Evolutionary conservation across 345 rosid species (phyloP).

Genomic region (Euphorbia pulcherrima): DNA sequence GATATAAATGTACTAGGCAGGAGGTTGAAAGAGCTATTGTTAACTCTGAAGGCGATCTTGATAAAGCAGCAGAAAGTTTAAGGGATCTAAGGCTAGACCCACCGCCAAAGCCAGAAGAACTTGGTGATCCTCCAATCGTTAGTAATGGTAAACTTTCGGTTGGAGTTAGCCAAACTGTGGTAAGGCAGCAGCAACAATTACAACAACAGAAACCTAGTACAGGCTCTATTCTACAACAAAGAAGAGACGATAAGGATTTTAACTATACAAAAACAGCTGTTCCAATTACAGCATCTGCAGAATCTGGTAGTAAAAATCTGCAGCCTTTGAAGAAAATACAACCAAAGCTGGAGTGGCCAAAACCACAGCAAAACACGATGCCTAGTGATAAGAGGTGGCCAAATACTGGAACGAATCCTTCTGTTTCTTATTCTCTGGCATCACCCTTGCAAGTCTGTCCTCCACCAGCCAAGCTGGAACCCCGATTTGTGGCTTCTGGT

Average conservation of each 20-base stretch:
- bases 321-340: slow-evolving; percentile 56
- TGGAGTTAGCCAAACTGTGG: slow-evolving; percentile 36
- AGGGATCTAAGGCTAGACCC: slow-evolving; percentile 47
- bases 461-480: slow-evolving; percentile 48
- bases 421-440: slow-evolving; percentile 49
- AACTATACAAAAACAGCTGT: slow-evolving; percentile 51
- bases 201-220: slow-evolving; percentile 33
- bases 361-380: slow-evolving; percentile 47
- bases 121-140: slow-evolving; percentile 45
- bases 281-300: slow-evolving; percentile 30
- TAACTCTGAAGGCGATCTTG: slow-evolving; percentile 69
- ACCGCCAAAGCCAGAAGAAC: slow-evolving; percentile 51
- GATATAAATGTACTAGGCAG: slow-evolving; percentile 58
- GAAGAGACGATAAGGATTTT: slow-evolving; percentile 61
- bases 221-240: slow-evolving; percentile 36
- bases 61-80: slow-evolving; percentile 53
- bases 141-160: slow-evolving; percentile 32
- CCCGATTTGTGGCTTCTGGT: slow-evolving; percentile 42
- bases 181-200: slow-evolving; percentile 33
- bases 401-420: slow-evolving; percentile 38
- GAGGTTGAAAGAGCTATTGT: slow-evolving; percentile 82
- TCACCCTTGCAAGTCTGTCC: slow-evolving; percentile 52
- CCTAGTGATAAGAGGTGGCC: slow-evolving; percentile 57
- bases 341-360: slow-evolving; percentile 58
- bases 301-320: slow-evolving; percentile 36